Evolutionary conservation across 2,329 filamentous ascomycete genomes (phyloP).

Genomic region (Penicillium thymicola): DNA sequence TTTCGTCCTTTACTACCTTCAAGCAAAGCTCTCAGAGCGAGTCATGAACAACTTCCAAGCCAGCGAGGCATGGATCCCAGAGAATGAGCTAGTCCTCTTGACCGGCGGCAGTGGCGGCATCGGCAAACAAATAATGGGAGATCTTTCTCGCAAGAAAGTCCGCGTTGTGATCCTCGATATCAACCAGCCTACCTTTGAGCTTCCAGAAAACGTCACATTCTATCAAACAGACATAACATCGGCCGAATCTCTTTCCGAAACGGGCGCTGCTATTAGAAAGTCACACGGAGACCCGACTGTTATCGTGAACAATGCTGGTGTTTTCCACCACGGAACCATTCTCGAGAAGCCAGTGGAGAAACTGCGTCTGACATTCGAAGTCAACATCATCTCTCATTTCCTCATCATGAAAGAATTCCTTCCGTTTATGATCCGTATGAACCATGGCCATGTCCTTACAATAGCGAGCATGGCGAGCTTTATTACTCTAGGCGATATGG

Average conservation of each 20-base stretch:
- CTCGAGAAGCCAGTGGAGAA: conserved; percentile 39
- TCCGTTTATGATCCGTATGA: conserved; percentile 45
- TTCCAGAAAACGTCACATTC: conserved; percentile 15
- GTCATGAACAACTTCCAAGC: not conserved
- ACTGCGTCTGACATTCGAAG: conserved; percentile 46
- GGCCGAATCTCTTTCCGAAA: conserved; percentile 10
- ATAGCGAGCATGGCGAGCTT: conserved; percentile 52
- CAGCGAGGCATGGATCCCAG: conserved; percentile 8
- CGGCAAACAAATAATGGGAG: conserved; percentile 19
- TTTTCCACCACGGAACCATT: conserved; percentile 43
- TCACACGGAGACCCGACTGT: conserved; percentile 39
- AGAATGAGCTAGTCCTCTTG: conserved; percentile 17
- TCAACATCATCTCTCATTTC: conserved; percentile 50
- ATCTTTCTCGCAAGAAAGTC: conserved; percentile 8
- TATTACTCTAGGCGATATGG: conserved; percentile 43
- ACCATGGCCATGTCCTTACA: conserved; percentile 54
- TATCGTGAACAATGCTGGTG: conserved; percentile 47
- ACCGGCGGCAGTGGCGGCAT: conserved; percentile 22
- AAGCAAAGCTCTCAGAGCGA: not conserved
- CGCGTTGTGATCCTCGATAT: conserved; percentile 15
- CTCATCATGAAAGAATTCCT: conserved; percentile 47
- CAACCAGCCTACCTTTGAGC: conserved; percentile 1
- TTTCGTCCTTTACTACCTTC: not conserved
- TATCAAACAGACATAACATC: conserved; percentile 31
- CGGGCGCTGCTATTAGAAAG: conserved; percentile 31